Evolutionary conservation across 2,329 filamentous ascomycete genomes (phyloP), one percentile per base, ranked within the genome.

Genomic region (Stenocarpella maydis): DNA sequence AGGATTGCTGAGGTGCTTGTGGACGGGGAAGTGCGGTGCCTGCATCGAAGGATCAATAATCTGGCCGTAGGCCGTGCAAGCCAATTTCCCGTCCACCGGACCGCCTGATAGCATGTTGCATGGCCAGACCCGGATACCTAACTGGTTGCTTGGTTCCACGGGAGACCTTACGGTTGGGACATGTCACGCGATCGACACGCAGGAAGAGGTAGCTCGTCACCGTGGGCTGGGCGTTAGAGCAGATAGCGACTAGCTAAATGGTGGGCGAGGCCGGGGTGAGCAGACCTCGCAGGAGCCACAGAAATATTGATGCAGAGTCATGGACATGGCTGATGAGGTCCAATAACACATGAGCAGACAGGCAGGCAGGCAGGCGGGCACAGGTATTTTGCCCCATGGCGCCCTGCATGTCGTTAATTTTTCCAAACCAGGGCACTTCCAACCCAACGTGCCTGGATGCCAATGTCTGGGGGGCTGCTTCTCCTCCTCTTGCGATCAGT

Each of bases 21-120:
- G 41, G 55, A 61, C 39, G 41, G 41, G 26, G 58, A 47, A 21
- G 41, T 8, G 19, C 10, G 31, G 24, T 37, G 58, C 26, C 41
- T 34, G 58, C 58, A 47, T 47, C 24, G 21, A 45, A 47, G 24
- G 55, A 61, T 61, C 55, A 47, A 31, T 34, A 10, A 45, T 61
- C 21, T 14, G 26, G 54, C 12, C 26, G 55, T 19, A 34, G 26
- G 8, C 54, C 17, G 43, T 43, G 37, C 41, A 5, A 5, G 26
- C 39, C 55, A n/a, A 61, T 61, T 47, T 61, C 41, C 58, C 41
- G 26, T 24, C 19, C 55, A 31, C 5, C 26, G 39, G 26, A n/a
- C 24, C 24, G 26, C 39, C 54, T 45, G 55, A 45, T 39, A 60
- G 26, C 24, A 45, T 47, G 17, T 31, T 31, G 39, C n/a, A n/a